Evolutionary conservation across 306 rosid genomes (phyloP), one percentile per base, ranked within the genome.

Genomic region (Neltuma alba): DNA sequence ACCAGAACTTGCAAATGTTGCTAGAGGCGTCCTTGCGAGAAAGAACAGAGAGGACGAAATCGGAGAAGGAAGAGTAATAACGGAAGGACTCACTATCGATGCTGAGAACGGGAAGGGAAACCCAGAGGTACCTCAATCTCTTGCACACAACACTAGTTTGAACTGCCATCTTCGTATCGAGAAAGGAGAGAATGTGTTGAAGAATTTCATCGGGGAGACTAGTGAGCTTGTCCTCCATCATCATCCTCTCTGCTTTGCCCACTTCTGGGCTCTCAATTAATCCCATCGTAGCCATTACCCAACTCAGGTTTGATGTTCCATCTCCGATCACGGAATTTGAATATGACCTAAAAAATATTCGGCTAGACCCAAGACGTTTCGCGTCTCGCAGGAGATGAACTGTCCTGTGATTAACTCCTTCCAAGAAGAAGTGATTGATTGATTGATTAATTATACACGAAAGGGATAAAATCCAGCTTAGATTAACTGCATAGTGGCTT

Each of bases 121-220:
- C 1, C 76, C 81, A 78, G 0, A 78, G 58, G 31, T 52, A n/a
- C 45, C 69, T 37, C 69, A 65, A 69, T 41, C 76, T 27, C 14
- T 14, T 25, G 47, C 60, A 9, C 1, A 78, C 7, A 30, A 78
- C 27, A 71, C 82, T 69, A 47, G 18, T 55, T 41, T 65, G 76
- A 1, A 69, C 76, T 28, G 82, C 76, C 3, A 12, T 12, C 27
- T 69, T 55, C 1, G 76, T 78, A 13, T 69, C 82, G 4, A 78
- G 25, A 31, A 54, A 78, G 0, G 76, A 55, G 20, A 78, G 47
- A 2, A 78, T 69, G 82, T 27, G 42, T 10, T 23, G 68, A 11
- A 77, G 75, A 13, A 77, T 52, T 9, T 68, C 81, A 52, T 77
- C 75, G 30, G 81, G 75, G 8, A 77, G 65, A 25, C 28, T 4